A percentile compares a stretch with the other conserved stretches of the same genome.
Evolutionary conservation across 176 grass and related monocot species (phyloP).

Genomic region (Poa annua): DNA sequence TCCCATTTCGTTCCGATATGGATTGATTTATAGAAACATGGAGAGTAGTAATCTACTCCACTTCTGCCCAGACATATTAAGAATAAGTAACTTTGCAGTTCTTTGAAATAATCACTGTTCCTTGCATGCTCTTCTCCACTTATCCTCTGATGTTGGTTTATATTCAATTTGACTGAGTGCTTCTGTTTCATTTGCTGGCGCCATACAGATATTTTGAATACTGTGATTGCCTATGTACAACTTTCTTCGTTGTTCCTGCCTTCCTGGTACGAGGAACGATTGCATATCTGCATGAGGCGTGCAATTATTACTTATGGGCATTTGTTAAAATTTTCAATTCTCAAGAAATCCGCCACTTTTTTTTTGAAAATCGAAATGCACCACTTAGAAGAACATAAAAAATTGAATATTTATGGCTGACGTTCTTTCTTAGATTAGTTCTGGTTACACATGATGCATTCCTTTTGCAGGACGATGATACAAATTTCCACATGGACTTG

Average conservation of each 20-base stretch:
- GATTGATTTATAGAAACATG: constrained; percentile 22
- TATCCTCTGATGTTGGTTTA: background rate
- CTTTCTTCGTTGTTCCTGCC: background rate
- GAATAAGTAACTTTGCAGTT: constrained; percentile 26
- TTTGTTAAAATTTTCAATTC: constrained; percentile 12
- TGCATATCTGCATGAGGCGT: background rate
- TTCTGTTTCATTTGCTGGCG: background rate
- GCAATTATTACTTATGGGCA: constrained; percentile 17
- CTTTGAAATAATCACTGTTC: constrained; percentile 1
- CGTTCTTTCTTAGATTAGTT: constrained; percentile 32
- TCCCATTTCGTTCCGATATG: constrained; percentile 26
- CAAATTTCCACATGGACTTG: constrained; percentile 83
- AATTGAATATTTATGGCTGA: background rate
- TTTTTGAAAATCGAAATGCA: no score
- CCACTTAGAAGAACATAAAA: constrained; percentile 30
- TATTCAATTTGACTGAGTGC: background rate
- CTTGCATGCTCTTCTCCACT: background rate
- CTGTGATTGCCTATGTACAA: background rate
- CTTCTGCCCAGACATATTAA: background rate
- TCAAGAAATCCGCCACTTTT: constrained; percentile 9
- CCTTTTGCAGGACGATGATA: constrained; percentile 75
- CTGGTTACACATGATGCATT: constrained; percentile 9
- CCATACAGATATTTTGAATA: background rate
- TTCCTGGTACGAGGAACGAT: background rate
- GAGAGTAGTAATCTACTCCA: constrained; percentile 26